phyloP scores from a whole-genome alignment of 2,329 filamentous ascomycete species.

The Periconia sp. region DNA sequence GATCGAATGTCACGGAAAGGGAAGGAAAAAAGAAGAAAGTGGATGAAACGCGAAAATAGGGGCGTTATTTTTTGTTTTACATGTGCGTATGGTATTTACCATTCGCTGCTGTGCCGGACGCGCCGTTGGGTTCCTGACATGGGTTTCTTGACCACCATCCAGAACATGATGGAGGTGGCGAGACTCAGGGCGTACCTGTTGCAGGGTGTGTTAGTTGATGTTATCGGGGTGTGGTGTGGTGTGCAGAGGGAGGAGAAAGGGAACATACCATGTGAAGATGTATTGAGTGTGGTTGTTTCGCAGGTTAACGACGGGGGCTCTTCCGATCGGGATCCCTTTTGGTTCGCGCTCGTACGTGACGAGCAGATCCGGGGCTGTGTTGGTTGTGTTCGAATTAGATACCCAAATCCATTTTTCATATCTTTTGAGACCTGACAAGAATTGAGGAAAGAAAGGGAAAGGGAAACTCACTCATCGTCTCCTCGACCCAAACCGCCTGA shows the following conservation, averaged over 20 bases:
- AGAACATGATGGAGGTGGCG: slow-evolving; percentile 93
- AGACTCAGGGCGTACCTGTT: slow-evolving; percentile 86
- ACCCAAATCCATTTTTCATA: slow-evolving; percentile 15
- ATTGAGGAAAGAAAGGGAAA: background rate
- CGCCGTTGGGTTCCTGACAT: slow-evolving; percentile 71
- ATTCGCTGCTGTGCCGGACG: slow-evolving; percentile 74
- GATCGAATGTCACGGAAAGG: slow-evolving; percentile 12
- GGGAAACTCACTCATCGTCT: slow-evolving; percentile 75
- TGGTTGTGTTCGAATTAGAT: slow-evolving; percentile 27
- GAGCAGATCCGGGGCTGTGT: slow-evolving; percentile 81
- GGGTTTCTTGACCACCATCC: slow-evolving; percentile 90
- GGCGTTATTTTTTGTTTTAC: no score
- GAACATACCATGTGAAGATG: slow-evolving; percentile 91
- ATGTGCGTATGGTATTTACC: no score
- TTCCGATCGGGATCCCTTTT: slow-evolving; percentile 85
- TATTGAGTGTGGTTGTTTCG: slow-evolving; percentile 98
- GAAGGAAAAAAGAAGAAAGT: slow-evolving; percentile 30
- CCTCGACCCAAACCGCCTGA: slow-evolving; percentile 91
- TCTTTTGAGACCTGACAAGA: background rate
- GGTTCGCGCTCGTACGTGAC: slow-evolving; percentile 72
- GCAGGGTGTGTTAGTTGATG: background rate
- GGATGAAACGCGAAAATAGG: slow-evolving; percentile 10
- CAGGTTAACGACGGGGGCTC: slow-evolving; percentile 85
- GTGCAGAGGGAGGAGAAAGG: background rate
- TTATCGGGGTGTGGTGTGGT: slow-evolving; percentile 12